These are phyloP conservation scores for Neurospora cerealis DNA, from an alignment of 495 filamentous ascomycete species.

Conservation along the genomic window DNA sequence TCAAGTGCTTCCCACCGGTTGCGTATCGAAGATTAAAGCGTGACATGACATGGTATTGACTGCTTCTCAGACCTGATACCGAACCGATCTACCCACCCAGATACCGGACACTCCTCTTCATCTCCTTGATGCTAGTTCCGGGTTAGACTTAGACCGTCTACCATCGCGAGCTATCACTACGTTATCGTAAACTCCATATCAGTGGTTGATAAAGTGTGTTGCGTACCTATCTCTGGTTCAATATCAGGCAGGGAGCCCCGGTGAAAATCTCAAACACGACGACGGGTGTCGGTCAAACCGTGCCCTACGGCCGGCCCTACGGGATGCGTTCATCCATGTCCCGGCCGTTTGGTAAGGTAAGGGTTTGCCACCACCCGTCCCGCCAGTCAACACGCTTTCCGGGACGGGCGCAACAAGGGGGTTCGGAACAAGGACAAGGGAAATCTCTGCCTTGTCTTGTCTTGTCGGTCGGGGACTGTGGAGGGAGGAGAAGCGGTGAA, in stretches of 20 bases:
- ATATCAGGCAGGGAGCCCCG: not conserved
- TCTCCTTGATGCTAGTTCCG: too few species aligned
- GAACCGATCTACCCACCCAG: not conserved
- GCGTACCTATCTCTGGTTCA: not conserved
- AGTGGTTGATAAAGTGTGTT: not conserved
- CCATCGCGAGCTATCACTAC: not conserved
- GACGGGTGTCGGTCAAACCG: not conserved
- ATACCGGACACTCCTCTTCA: not conserved
- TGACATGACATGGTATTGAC: not conserved
- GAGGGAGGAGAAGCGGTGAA: not conserved
- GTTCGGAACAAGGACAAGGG: not conserved
- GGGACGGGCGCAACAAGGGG: not conserved
- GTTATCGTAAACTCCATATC: not conserved
- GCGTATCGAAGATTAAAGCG: not conserved
- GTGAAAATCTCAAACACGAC: not conserved
- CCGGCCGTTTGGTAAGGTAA: not conserved
- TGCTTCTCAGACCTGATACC: not conserved
- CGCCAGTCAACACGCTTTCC: not conserved
- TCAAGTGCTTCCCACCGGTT: not conserved
- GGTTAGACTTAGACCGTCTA: too few species aligned
- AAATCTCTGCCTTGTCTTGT: not conserved
- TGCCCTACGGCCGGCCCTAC: not conserved
- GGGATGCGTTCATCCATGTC: not conserved
- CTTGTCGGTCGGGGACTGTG: not conserved
- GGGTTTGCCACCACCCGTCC: not conserved